Base-by-base conservation (phyloP, 2,329 filamentous ascomycete genomes). In the Sporothrix luriei region DNA sequence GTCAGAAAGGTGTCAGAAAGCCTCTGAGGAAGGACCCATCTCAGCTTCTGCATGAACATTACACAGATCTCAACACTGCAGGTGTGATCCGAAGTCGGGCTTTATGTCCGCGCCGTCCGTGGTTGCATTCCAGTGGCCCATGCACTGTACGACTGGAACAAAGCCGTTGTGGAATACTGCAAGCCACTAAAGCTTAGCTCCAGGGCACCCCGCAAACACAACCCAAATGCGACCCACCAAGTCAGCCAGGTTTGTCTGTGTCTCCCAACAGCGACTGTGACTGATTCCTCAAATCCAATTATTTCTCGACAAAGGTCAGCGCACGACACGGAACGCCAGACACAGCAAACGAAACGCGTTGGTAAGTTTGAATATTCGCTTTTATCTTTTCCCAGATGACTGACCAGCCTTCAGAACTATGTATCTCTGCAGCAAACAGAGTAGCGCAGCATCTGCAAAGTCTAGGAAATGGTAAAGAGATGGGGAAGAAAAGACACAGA, bases 151-250 rank as follows among this genome's bases (percentile, higher is more conserved):
- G 0, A n/a, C 21, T 62, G 38, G 38, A 46, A 46, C 51, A 52
- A 54, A 52, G 7, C 38, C 38, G 38, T 64, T 64, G 61, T 64
- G 61, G 61, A 64, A 33, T 64, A 33, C 59, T 48, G 5, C 21
- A 24, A 4, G 46, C 43, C 61, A 24, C 61, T 14, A 64, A 29
- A 21, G 24, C 3, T 14, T 64, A 64, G 61, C 38, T 14, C 33
- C 38, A 43, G 33, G 33, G 33, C 55, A 19, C 43, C 33, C 33
- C 33, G 55, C 55, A 61, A 59, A 43, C 14, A 33, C 55, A 43
- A 16, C 40, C 55, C 16, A 59, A 61, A 40, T 21, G 55, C 33
- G 33, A 38, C 33, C 38, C 0, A 14, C n/a, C 38, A 3, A 2
- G 21, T 10, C 38, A 24, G 21, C 13, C 38, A 10, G 19, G 24